Evolutionary conservation across 768 basidiomycete genomes (phyloP).

Genomic region (Phallus indusiatus): DNA sequence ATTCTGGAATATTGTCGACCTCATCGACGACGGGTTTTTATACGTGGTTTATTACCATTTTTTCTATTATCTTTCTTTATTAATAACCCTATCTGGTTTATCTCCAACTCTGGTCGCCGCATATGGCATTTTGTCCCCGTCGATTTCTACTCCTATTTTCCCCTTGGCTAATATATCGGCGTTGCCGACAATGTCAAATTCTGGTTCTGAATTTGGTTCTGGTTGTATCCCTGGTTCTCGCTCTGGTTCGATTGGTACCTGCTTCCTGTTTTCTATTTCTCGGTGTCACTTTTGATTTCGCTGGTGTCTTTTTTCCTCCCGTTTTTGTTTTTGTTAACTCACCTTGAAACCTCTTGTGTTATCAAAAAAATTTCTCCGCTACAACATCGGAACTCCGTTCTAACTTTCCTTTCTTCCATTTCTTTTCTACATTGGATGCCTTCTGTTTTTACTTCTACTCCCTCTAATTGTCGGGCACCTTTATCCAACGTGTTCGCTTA

Average conservation of each 20-base stretch:
- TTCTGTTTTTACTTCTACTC: neutral
- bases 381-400: neutral
- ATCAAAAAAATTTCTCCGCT: neutral
- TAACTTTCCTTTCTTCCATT: neutral
- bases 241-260: neutral
- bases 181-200: neutral
- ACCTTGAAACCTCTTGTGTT: neutral
- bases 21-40: too few relatives aligned
- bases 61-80: too few relatives aligned
- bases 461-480: too few relatives aligned
- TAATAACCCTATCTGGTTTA: too few relatives aligned
- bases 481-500: too few relatives aligned
- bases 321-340: neutral
- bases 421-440: neutral
- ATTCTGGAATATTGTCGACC: too few relatives aligned
- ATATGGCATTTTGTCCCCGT: too few relatives aligned
- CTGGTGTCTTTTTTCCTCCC: neutral
- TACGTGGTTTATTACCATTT: too few relatives aligned
- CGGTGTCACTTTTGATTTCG: neutral
- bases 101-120: too few relatives aligned
- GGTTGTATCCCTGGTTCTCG: neutral
- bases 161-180: neutral
- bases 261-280: neutral
- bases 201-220: neutral
- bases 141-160: neutral